Conservation (phyloP, 371 early-diverging fungal genomes). For the Zopfochytrium polystomum region DNA sequence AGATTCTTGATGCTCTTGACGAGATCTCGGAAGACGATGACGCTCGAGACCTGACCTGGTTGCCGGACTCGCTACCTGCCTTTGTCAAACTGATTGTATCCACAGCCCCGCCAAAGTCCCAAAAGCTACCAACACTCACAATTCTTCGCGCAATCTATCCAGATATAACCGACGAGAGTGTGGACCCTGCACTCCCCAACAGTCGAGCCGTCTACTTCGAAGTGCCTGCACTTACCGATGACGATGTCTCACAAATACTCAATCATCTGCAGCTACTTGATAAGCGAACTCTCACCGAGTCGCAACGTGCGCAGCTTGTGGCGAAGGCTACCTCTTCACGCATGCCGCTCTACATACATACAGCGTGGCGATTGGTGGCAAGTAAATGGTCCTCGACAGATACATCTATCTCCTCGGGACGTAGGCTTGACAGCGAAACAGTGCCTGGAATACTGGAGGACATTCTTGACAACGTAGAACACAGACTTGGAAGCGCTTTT, state of each 20-base stretch:
- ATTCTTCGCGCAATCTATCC: slow-evolving; percentile 16
- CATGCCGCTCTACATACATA: slow-evolving; percentile 20
- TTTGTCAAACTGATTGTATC: slow-evolving; percentile 21
- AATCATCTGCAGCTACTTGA: background rate
- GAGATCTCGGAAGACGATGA: slow-evolving; percentile 24
- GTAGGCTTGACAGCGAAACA: slow-evolving; percentile 12
- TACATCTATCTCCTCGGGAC: too few relatives aligned
- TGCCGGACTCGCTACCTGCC: slow-evolving; percentile 20
- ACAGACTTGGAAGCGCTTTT: slow-evolving; percentile 18
- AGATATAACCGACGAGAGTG: too few relatives aligned
- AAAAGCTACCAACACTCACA: slow-evolving; percentile 16
- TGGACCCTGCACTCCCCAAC: too few relatives aligned
- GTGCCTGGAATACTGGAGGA: slow-evolving; percentile 24
- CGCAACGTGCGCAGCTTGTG: slow-evolving; percentile 5
- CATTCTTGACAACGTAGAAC: slow-evolving; percentile 22
- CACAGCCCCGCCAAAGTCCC: slow-evolving; percentile 18
- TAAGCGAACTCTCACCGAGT: slow-evolving; percentile 5
- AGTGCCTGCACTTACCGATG: slow-evolving; percentile 15
- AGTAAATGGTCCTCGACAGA: slow-evolving; percentile 20
- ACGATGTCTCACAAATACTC: slow-evolving; percentile 15
- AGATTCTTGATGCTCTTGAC: slow-evolving; percentile 27
- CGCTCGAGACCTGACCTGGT: slow-evolving; percentile 24
- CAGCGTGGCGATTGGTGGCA: slow-evolving; percentile 24
- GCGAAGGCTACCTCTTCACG: slow-evolving; percentile 9
- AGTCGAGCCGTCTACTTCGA: slow-evolving; percentile 20